These are phyloP conservation scores for Fusarium armeniacum DNA, from an alignment of 2,329 filamentous ascomycete species.

Conservation along the genomic window DNA sequence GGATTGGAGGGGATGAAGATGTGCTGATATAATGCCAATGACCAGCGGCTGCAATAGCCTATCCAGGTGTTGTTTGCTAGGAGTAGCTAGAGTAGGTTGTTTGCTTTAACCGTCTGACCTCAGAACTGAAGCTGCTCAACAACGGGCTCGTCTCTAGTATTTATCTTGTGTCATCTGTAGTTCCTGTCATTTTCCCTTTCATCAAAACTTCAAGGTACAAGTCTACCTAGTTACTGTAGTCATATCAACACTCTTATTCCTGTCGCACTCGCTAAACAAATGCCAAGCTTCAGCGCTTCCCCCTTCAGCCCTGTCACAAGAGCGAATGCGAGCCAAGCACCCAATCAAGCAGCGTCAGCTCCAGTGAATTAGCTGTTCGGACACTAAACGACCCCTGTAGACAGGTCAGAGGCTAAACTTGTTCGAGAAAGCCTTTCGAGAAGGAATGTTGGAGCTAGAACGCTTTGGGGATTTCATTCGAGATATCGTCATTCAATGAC, in stretches of 20 bases:
- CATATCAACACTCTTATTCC: not conserved
- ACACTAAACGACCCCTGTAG: conserved; percentile 16
- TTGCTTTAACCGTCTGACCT: conserved; percentile 8
- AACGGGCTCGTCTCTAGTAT: not conserved
- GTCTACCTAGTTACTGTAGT: not conserved
- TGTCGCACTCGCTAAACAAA: conserved; percentile 30
- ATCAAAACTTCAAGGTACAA: not conserved
- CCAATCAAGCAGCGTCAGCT: conserved; percentile 17
- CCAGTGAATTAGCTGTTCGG: conserved; percentile 22
- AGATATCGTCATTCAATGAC: conserved; percentile 39
- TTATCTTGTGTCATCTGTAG: no score
- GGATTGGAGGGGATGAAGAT: not conserved
- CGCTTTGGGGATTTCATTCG: conserved; percentile 32
- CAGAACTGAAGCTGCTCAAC: not conserved
- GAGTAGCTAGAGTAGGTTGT: not conserved
- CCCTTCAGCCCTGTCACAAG: conserved; percentile 32
- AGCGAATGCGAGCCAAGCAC: conserved; percentile 25
- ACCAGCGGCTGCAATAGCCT: conserved; percentile 3
- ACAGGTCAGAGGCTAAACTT: not conserved
- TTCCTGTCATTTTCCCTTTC: not conserved
- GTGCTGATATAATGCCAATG: not conserved
- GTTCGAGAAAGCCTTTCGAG: conserved; percentile 12
- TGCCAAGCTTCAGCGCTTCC: conserved; percentile 14
- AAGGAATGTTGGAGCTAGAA: conserved; percentile 7
- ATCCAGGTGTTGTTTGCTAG: not conserved